Evolutionary conservation across 2,329 filamentous ascomycete species (phyloP), one percentile per base, ranked within the genome.

Genomic region (Diaporthe destruens): DNA sequence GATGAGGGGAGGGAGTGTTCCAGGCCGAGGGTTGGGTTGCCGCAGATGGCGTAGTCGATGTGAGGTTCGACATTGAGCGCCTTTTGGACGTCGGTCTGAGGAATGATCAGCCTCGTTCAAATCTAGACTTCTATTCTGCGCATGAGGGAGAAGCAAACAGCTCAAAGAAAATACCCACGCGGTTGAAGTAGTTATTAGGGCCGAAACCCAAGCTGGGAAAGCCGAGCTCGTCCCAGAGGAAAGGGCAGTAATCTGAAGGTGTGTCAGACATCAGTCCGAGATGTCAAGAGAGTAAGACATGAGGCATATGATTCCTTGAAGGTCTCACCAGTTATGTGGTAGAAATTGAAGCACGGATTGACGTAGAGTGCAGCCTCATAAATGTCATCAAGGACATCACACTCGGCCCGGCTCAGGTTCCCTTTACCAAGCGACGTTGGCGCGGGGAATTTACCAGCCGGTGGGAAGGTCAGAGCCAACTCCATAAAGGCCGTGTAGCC

Each of bases 281-380:
- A 54, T 23, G 25, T 0, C 32, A 12, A 54, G 25, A 54, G 14
- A 54, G 23, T 54, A 25, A 54, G 25, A 54, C 14, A 54, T 5
- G 16, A 32, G 18, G 29, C 53, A 55, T 32, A 34, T 55, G 53
- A 32, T 54, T 54, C 1, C 25, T 32, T 6, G 7, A 6, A 25
- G 25, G 18, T 32, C 51, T 54, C 25, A 54, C 51, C 53, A 34
- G 86, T 87, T 39, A 92, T 84, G 55, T 88, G 84, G 79, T 91
- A 91, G 39, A 90, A 80, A 77, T 91, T 87, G 80, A 90, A 92
- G 81, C 90, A 92, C 0, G 90, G 90, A 80, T 92, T 92, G 55
- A 87, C 82, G 18, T 83, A 77, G 32, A 84, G 77, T 12, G 90
- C 91, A n/a, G 80, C 86, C 76, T 92, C 88, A 78, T 92, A 92